Base-by-base conservation (phyloP, 2,329 filamentous ascomycete genomes). In the Aureobasidium sp. region DNA sequence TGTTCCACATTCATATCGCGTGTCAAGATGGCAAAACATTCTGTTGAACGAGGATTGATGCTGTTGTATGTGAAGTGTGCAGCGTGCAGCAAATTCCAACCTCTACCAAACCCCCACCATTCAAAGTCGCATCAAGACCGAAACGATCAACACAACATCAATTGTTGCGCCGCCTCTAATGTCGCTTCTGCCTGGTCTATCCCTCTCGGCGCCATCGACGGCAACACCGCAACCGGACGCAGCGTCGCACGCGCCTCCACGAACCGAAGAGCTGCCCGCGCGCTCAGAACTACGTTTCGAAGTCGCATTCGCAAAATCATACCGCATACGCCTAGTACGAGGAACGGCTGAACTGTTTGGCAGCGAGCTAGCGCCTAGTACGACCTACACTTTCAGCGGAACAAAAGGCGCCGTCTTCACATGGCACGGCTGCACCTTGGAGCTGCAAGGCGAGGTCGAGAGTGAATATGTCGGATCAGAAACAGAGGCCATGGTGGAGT, bases 271-370 rank as follows among this genome's bases (percentile, higher is more conserved):
- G 4, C 74, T 80, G 19, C 64, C 71, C 10, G 69, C 77, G n/a
- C 73, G 74, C 64, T 74, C 75, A 38, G 78, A 80, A 70, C 74
- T 73, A 66, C 69, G 73, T 27, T 74, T 75, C 66, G 73, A 75
- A 58, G 69, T 73, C 29, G 67, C 67, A 3, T 73, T 72, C 61
- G 62, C 61, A 17, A 68, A 68, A 53, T 57, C 64, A 37, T 73
- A 73, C 68, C 70, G 61, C 57, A 68, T 80, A 66, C 74, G 91
- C 77, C 79, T 97, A 27, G 75, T 90, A 60, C 84, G 82, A 35
- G 94, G 94, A 63, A 90, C 87, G 1, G 94, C 93, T 51, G 94
- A 99, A 74, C 85, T 95, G 69, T 96, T 97, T 71, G 94, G 94
- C 70, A 92, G 93, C 60, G 94, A 99, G 76, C 87, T 99, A 45